Conservation (phyloP, 176 grass and related monocot genomes). For the Hordeum vulgare region MorexV3_pseudomolecules_assembly NC_058522.1:94427693-94428192, state of each 20-base stretch:
- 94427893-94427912: constrained; percentile 68
- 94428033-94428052: constrained; percentile 65
- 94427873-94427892: constrained; percentile 75
- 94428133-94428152: constrained; percentile 81
- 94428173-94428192: constrained; percentile 90
- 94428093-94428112: constrained; percentile 52
- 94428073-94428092: constrained; percentile 71
- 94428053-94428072: constrained; percentile 83
- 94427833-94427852: constrained; percentile 80
- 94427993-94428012: constrained; percentile 85
- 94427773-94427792: constrained; percentile 71
- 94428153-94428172: constrained; percentile 91
- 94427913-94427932: constrained; percentile 72
- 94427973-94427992: constrained; percentile 81
- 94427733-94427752: constrained; percentile 83
- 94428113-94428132: constrained; percentile 85
- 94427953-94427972: constrained; percentile 60
- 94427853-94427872: constrained; percentile 71
- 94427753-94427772: constrained; percentile 85
- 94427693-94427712: constrained; percentile 93
- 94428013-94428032: constrained; percentile 59
- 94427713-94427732: constrained; percentile 67
- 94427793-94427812: constrained; percentile 67
- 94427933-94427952: constrained; percentile 74
- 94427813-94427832: constrained; percentile 85